phyloP scores from a whole-genome alignment of 2,329 filamentous ascomycete genomes.

The Tolypocladium cylindrosporum region DNA sequence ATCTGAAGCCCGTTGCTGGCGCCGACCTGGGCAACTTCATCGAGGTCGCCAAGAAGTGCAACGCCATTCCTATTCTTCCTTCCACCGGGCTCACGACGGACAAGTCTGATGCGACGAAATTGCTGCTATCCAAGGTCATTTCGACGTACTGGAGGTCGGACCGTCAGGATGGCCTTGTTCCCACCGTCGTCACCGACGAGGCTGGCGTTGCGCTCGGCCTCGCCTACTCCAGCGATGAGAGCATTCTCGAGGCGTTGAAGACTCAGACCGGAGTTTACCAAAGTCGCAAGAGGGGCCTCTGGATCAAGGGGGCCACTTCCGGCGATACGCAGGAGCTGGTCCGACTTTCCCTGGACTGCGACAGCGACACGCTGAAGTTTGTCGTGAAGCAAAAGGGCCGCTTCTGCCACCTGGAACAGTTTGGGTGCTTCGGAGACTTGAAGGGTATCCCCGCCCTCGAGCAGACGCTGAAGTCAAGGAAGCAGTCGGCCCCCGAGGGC shows the following conservation, averaged over 20 bases:
- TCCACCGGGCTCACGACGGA: constrained; percentile 60
- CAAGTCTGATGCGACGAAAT: constrained; percentile 45
- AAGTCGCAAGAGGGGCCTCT: constrained; percentile 87
- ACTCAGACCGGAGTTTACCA: constrained; percentile 82
- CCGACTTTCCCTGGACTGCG: constrained; percentile 79
- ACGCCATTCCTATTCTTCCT: constrained; percentile 64
- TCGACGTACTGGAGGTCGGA: constrained; percentile 71
- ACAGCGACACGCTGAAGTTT: constrained; percentile 86
- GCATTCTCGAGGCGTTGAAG: constrained; percentile 73
- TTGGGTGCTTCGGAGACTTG: constrained; percentile 84
- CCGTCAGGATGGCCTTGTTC: constrained; percentile 70
- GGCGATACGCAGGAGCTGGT: constrained; percentile 89
- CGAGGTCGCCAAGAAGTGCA: constrained; percentile 35
- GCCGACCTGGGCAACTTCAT: constrained; percentile 36
- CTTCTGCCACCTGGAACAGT: constrained; percentile 90
- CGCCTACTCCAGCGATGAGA: constrained; percentile 90
- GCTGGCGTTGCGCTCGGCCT: constrained; percentile 74
- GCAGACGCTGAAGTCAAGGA: constrained; percentile 75
- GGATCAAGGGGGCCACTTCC: constrained; percentile 93
- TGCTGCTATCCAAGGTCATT: constrained; percentile 58
- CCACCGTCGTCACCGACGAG: constrained; percentile 88
- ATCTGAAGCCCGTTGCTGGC: constrained; percentile 39
- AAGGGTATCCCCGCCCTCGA: constrained; percentile 75
- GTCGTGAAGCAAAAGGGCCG: constrained; percentile 80
- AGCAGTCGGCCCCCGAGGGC: constrained; percentile 70